Conservation (phyloP, 192 early-diverging fungal genomes). For the Coemansia sp. region DNA sequence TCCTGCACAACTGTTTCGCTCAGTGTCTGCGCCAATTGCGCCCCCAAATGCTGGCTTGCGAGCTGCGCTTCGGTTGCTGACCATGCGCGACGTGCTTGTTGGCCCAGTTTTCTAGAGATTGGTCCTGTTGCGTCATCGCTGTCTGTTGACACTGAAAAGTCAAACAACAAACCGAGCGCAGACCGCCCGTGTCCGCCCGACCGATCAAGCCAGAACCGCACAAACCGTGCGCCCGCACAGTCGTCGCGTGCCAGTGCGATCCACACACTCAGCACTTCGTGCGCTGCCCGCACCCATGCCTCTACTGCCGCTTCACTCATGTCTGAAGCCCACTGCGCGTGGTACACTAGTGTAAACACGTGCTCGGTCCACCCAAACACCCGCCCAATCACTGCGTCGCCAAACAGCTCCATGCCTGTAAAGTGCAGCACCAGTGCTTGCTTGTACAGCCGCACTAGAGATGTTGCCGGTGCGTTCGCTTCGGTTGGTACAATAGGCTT, state of each 20-base stretch:
- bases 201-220: conserved; percentile 30
- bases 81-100: conserved; percentile 32
- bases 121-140: not conserved
- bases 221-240: conserved; percentile 30
- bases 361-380: conserved; percentile 33
- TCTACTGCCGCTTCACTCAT: not conserved
- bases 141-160: conserved; percentile 16
- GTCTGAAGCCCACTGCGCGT: conserved; percentile 15
- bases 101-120: conserved; percentile 11
- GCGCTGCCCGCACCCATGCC: conserved; percentile 10
- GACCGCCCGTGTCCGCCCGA: conserved; percentile 20
- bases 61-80: conserved; percentile 35
- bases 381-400: not conserved
- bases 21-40: conserved; percentile 33
- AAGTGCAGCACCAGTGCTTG: conserved; percentile 31
- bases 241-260: conserved; percentile 25
- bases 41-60: conserved; percentile 12
- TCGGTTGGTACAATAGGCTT: not conserved
- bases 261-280: conserved; percentile 37
- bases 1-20: conserved; percentile 22
- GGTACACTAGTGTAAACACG: conserved; percentile 25
- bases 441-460: conserved; percentile 19
- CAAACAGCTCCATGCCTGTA: conserved; percentile 12
- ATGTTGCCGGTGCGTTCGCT: not conserved
- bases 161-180: conserved; percentile 39